These are phyloP conservation scores for Saccharum officinarum DNA, from an alignment of 176 grass and related monocot genomes.

Conservation along the genomic window DNA sequence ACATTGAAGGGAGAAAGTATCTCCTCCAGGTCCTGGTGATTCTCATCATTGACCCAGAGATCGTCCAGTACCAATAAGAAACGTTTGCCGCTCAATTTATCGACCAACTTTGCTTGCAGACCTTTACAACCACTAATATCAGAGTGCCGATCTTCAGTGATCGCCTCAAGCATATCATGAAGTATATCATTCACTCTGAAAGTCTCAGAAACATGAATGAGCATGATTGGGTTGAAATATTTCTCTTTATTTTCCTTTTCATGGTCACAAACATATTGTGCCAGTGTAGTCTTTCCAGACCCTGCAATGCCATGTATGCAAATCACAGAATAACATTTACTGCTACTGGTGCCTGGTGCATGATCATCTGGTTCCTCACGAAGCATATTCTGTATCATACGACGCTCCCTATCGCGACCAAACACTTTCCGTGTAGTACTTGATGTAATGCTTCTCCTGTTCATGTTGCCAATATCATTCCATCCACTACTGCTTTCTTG, in stretches of 20 bases:
- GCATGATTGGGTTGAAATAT: neutral
- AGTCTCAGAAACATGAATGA: neutral
- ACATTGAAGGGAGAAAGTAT: neutral
- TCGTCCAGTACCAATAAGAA: conserved; percentile 40
- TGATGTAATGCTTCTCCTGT: neutral
- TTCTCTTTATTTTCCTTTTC: neutral
- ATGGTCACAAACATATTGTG: too few species aligned
- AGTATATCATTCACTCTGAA: neutral
- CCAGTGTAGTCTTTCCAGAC: too few species aligned
- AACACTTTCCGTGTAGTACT: neutral
- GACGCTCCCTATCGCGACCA: conserved; percentile 6
- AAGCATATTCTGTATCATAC: conserved; percentile 1
- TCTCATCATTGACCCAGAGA: conserved; percentile 6
- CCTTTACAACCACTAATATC: neutral
- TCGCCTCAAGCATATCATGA: neutral
- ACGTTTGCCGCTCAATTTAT: neutral
- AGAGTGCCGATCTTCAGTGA: too few species aligned
- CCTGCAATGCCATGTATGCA: neutral
- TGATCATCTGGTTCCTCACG: neutral
- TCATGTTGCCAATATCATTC: neutral
- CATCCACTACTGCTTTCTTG: neutral
- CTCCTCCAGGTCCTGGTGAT: neutral
- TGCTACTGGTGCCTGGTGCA: neutral
- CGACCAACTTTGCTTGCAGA: neutral
- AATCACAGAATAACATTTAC: conserved; percentile 21